Base-by-base conservation (phyloP, 352 stramenopile species). In the Phytophthora macrochlamydospora region DNA sequence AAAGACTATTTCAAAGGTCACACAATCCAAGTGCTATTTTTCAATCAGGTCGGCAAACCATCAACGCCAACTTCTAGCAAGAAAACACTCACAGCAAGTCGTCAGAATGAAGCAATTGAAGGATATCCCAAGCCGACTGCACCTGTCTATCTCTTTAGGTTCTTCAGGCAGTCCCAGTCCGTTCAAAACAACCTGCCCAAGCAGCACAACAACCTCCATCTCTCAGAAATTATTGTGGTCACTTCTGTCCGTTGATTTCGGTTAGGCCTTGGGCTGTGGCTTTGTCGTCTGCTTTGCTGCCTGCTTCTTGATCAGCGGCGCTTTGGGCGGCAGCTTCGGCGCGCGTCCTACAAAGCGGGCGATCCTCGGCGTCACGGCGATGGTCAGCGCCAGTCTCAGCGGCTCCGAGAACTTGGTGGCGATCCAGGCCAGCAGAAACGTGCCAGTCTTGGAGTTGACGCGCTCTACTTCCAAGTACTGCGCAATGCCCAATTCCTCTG, bases 321-420 rank as follows among this genome's bases (percentile, higher is more conserved):
- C 53, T 59, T 83, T 87, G 14, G 71, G 59, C 44, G 67, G 63
- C 30, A 89, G 61, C 55, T 92, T 89, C 29, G 85, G 85, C 14
- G 77, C 85, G 2, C 85, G 83, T 9, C 85, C 81, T 6, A 95
- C 59, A 42, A 94, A 81, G 18, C 87, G 85, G 9, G 87, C 85
- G 46, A 95, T 79, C 29, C 85, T 81, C 40, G 87, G 87, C 28
- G 87, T 95, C 51, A 93, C 78, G 51, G 86, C 85, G 28, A 95
- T 69, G 51, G 87, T 95, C 28, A 95, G 18, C 5, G 85, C 87
- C 30, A 95, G 73, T 24, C 87, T 81, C 65, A 95, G 18, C 1
- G 87, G 87, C 74, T 95, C 87, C 11, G 87, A 94, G 70, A 95
- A 95, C 75, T 95, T 95, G 58, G 87, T 95, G 48, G 84, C 87